Percentiles rank a stretch among this genome's conserved stretches.
Conservation (phyloP, 2,329 filamentous ascomycete species). For the Cryphonectria carpinicola region DNA sequence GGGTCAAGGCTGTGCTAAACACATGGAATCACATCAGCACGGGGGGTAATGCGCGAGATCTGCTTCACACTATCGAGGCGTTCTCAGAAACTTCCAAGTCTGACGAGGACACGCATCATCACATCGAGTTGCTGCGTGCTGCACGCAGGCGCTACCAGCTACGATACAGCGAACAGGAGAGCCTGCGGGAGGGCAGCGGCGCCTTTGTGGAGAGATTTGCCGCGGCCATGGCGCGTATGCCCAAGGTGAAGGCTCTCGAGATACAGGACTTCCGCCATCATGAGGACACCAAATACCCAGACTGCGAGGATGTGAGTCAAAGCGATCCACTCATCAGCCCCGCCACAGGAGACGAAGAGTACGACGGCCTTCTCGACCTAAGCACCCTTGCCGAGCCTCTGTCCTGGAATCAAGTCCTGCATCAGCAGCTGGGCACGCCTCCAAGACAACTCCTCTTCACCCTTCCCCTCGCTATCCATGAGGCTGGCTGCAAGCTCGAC, state of each 20-base stretch:
- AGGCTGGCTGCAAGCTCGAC: conserved; percentile 13
- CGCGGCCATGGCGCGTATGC: conserved; percentile 22
- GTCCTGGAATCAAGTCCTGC: conserved; percentile 17
- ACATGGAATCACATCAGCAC: conserved; percentile 16
- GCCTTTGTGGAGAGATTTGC: conserved; percentile 18
- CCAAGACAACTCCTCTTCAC: conserved; percentile 12
- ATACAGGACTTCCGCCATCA: conserved; percentile 15
- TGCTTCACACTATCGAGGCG: neutral
- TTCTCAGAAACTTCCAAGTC: neutral
- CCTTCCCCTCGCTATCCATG: conserved; percentile 8
- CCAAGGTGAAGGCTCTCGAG: conserved; percentile 17
- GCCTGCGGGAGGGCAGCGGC: conserved; percentile 4
- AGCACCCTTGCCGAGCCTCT: conserved; percentile 23
- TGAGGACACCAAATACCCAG: neutral
- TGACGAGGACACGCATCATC: neutral
- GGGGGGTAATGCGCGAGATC: neutral
- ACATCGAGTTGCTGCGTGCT: conserved; percentile 2
- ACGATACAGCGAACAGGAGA: conserved; percentile 19
- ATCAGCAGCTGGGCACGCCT: conserved; percentile 2
- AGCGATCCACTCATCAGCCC: too few relatives aligned
- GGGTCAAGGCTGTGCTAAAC: conserved; percentile 17
- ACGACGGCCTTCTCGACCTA: conserved; percentile 18
- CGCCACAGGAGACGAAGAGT: neutral
- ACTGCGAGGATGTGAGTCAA: neutral
- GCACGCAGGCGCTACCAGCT: conserved; percentile 22